Conservation (phyloP, 345 rosid genomes). For the Eucalyptus regnans region DNA sequence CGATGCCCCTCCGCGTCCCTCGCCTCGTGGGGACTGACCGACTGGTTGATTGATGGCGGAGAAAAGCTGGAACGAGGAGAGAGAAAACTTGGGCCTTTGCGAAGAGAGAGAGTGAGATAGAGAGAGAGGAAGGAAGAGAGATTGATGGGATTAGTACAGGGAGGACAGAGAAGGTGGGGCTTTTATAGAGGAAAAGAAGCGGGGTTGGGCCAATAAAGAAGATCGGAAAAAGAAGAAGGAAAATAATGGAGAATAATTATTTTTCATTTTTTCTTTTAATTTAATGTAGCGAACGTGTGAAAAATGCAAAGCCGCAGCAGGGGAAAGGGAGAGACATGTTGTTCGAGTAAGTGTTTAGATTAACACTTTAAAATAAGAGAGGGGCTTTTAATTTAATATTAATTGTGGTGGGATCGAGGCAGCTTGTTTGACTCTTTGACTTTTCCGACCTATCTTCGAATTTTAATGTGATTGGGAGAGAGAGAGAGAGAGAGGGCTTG, state of each 20-base stretch:
- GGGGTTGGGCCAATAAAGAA: neutral
- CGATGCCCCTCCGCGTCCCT: neutral
- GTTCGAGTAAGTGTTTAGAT: neutral
- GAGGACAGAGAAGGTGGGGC: neutral
- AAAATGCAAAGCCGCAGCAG: neutral
- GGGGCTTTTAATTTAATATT: neutral
- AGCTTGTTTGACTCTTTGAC: neutral
- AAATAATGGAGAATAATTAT: neutral
- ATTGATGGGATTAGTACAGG: neutral
- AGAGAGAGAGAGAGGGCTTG: neutral
- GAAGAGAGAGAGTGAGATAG: neutral
- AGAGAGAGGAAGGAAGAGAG: neutral
- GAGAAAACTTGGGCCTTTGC: neutral
- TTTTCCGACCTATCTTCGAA: neutral
- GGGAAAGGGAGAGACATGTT: neutral
- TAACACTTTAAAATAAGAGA: neutral
- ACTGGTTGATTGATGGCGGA: neutral
- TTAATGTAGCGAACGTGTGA: neutral
- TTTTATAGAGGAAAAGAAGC: neutral
- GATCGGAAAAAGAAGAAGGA: neutral
- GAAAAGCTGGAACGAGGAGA: neutral
- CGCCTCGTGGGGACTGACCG: neutral
- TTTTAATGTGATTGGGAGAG: neutral
- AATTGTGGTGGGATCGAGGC: neutral
- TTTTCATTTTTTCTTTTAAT: neutral